Base-by-base conservation (phyloP, 2,329 filamentous ascomycete genomes). In the Verticillium alfalfae region DNA sequence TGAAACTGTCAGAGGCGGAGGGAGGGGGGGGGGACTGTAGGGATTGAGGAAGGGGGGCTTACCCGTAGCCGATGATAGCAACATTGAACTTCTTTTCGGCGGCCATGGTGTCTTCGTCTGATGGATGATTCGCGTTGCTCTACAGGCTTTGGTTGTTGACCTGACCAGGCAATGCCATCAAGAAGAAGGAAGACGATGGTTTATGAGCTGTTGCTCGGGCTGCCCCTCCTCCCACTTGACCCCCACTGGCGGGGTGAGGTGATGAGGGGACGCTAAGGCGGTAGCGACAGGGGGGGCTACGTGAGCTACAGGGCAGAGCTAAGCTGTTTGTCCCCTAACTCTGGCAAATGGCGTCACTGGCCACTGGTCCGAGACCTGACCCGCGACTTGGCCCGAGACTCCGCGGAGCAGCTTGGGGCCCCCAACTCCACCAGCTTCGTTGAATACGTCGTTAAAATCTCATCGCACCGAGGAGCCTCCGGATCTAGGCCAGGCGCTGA, bases 11-110 rank as follows among this genome's bases (percentile, higher is more conserved):
- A 62, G 60, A 15, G 13, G 34, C 36, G n/a, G 39, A 52, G 56
- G 60, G 18, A 57, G 56, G 55, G 49, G 56, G 60, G 18, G 58
- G 56, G 55, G 49, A 60, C 12, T 13, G 39, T 5, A 15, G 37
- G 37, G 15, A 45, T n/a, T 16, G 39, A n/a, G 10, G 36, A 18
- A 26, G 26, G 16, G 18, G n/a, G 15, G 64, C 76, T 70, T 72
- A 82, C 81, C 81, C 81, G 64, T 83, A 83, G 67, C 81, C 81
- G 15, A 83, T 73, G 56, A 83, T 71, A 61, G 81, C 81, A 18
- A 83, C 79, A 65, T 83, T 83, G 73, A 79, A 79, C 18, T 72
- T 72, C 66, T 78, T 78, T 63, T 65, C 67, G 18, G 56, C 45
- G 58, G 60, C 61, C 57, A 58, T 58, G 38, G 12, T 37, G 26